Evolutionary conservation across 306 rosid genomes (phyloP), one percentile per base, ranked within the genome.

Genomic region (Castanea mollissima): DNA sequence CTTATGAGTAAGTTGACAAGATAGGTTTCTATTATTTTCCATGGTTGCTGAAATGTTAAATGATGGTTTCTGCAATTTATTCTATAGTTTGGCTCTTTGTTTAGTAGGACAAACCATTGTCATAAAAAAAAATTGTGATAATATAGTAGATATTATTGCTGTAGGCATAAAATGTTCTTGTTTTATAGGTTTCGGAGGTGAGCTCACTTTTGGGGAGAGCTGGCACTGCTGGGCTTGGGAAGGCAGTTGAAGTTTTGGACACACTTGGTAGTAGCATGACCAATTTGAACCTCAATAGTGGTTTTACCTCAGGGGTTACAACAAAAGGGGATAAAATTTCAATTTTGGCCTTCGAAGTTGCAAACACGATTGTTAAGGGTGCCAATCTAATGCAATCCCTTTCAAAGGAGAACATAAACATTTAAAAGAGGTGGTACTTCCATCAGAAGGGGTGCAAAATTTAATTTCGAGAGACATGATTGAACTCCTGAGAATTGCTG

Each of bases 191-290:
- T 29, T 91, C 99, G 62, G 99, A 96, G 87, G 92, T 93, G 85
- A 91, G 99, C 83, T 93, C 92, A 68, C 91, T 90, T 79, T 82
- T 96, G 85, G 98, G 98, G 49, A 87, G 94, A 87, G 99, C 99
- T 78, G 96, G 99, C 85, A 96, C 97, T 68, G 98, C 83, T 51
- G 96, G 99, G 86, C 88, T 96, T 74, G 99, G 99, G 82, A 96
- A 96, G 88, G 99, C 99, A 29, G 99, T 93, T 57, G 99, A 96
- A 38, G 99, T 96, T 79, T 87, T 96, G 92, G 98, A 96, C 86
- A 96, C 98, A 25, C 91, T 96, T 86, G 98, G 97, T 31, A 96
- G 99, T 84, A 96, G 99, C 80, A 90, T 96, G 94, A 91, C 98
- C 67, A 92, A 79, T 87, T 89, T 96, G 86, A 91, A 93, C 84